A percentile compares a stretch with the other conserved stretches of the same genome.
phyloP scores from a whole-genome alignment of 495 filamentous ascomycete species.

The Talaromyces nanjingensis region DNA sequence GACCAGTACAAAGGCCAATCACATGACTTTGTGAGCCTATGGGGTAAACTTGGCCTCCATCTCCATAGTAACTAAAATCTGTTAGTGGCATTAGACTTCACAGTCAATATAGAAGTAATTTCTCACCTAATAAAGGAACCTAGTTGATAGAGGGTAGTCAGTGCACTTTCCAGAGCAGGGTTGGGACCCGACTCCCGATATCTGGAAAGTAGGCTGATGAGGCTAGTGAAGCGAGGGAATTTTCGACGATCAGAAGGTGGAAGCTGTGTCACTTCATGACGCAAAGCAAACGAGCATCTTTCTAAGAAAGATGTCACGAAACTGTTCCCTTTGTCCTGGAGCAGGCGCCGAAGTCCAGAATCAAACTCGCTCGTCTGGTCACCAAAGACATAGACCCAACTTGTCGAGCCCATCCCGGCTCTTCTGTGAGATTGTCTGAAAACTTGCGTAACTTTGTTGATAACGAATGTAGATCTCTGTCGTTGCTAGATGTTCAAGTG shows the following conservation, averaged over 20 bases:
- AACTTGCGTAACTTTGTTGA: not conserved
- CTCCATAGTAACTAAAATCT: constrained; percentile 35
- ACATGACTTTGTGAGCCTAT: constrained; percentile 37
- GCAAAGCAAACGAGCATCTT: constrained; percentile 52
- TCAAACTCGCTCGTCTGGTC: constrained; percentile 74
- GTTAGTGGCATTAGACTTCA: not conserved
- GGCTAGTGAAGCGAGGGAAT: constrained; percentile 62
- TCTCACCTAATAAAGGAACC: constrained; percentile 72
- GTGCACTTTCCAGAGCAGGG: constrained; percentile 56
- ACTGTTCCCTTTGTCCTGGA: constrained; percentile 57
- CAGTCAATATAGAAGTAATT: not conserved
- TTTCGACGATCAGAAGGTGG: constrained; percentile 49
- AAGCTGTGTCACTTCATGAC: constrained; percentile 55
- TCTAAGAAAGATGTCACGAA: constrained; percentile 61
- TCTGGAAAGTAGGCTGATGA: constrained; percentile 63
- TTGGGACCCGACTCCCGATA: constrained; percentile 52
- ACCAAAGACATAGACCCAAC: constrained; percentile 55
- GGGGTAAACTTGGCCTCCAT: constrained; percentile 44
- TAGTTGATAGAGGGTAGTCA: constrained; percentile 65
- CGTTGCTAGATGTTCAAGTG: not conserved
- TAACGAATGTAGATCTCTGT: not conserved
- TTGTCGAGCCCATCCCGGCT: constrained; percentile 9
- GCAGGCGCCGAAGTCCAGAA: constrained; percentile 54
- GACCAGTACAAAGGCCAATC: constrained; percentile 59
- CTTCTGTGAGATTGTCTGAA: not conserved